These are phyloP conservation scores for Diutina scorzettiae DNA, from an alignment of 1,139 yeast species.

Conservation along the genomic window DNA sequence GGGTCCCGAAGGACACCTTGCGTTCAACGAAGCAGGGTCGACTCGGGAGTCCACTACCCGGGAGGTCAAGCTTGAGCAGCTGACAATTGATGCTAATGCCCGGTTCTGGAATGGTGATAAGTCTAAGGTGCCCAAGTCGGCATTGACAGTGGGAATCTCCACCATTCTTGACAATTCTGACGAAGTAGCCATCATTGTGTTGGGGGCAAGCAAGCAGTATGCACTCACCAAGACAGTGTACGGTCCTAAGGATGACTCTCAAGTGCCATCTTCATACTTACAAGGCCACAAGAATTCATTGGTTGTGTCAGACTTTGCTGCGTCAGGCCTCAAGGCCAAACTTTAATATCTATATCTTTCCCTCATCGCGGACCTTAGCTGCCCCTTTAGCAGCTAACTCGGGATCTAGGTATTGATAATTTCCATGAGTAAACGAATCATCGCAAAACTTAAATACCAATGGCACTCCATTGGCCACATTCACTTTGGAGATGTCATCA, in stretches of 20 bases:
- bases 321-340: slow-evolving; percentile 26
- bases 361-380: slow-evolving; percentile 14
- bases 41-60: slow-evolving; percentile 36
- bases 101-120: slow-evolving; percentile 40
- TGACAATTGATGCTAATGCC: slow-evolving; percentile 46
- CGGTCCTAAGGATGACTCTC: slow-evolving; percentile 23
- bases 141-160: slow-evolving; percentile 49
- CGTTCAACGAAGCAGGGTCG: slow-evolving; percentile 53
- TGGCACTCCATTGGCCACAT: slow-evolving; percentile 74
- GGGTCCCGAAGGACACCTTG: slow-evolving; percentile 57
- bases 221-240: slow-evolving; percentile 34
- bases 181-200: slow-evolving; percentile 38
- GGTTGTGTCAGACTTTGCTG: slow-evolving; percentile 35
- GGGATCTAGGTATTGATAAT: slow-evolving; percentile 51
- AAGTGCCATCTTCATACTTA: slow-evolving; percentile 35
- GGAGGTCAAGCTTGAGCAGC: slow-evolving; percentile 35
- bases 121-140: slow-evolving; percentile 39
- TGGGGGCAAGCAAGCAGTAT: slow-evolving; percentile 31
- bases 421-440: slow-evolving; percentile 27
- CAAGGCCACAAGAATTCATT: slow-evolving; percentile 34
- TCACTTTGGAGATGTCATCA: slow-evolving; percentile 50
- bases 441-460: slow-evolving; percentile 43
- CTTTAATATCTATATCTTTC: slow-evolving; percentile 13
- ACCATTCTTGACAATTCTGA: slow-evolving; percentile 49
- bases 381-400: slow-evolving; percentile 56